Conservation (phyloP, 2,329 filamentous ascomycete genomes). For the Cercospora zeae-maydis region DNA sequence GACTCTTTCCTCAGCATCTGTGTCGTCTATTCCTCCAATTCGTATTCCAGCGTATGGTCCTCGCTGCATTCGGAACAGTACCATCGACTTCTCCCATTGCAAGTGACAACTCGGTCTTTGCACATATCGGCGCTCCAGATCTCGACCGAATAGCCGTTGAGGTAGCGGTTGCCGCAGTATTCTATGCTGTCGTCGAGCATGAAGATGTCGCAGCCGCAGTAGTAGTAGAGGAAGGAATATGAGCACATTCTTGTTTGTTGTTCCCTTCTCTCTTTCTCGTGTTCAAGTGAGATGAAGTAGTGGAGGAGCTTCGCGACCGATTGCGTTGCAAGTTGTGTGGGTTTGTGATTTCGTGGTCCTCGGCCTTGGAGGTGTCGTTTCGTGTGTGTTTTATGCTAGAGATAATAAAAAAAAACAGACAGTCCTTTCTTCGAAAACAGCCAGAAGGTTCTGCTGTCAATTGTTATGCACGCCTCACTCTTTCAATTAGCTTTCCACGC, state of each 20-base stretch:
- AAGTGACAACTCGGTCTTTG: conserved; percentile 26
- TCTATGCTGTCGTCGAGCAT: conserved; percentile 47
- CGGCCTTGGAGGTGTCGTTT: too few species aligned
- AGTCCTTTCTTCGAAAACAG: not conserved
- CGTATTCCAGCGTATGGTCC: conserved; percentile 25
- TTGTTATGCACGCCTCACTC: not conserved
- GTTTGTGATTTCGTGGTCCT: not conserved
- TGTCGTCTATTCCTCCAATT: conserved; percentile 41
- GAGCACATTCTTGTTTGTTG: conserved; percentile 39
- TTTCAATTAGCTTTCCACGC: not conserved
- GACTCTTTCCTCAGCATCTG: too few species aligned
- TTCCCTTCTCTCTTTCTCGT: not conserved
- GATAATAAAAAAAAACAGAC: too few species aligned
- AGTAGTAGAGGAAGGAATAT: conserved; percentile 48
- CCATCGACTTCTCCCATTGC: conserved; percentile 17
- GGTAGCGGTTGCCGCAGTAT: conserved; percentile 44
- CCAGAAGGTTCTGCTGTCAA: not conserved
- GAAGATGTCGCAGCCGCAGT: conserved; percentile 49
- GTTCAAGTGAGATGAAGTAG: too few species aligned
- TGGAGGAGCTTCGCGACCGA: not conserved
- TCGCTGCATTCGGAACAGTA: conserved; percentile 22
- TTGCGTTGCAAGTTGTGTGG: not conserved
- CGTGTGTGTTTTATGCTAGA: not conserved
- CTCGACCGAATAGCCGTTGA: conserved; percentile 48
- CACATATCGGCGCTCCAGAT: conserved; percentile 47